A percentile compares a stretch with the other conserved stretches of the same genome.
phyloP scores from a whole-genome alignment of 1,284 basidiomycete genomes.

The Ceratobasidium theobromae region DNA sequence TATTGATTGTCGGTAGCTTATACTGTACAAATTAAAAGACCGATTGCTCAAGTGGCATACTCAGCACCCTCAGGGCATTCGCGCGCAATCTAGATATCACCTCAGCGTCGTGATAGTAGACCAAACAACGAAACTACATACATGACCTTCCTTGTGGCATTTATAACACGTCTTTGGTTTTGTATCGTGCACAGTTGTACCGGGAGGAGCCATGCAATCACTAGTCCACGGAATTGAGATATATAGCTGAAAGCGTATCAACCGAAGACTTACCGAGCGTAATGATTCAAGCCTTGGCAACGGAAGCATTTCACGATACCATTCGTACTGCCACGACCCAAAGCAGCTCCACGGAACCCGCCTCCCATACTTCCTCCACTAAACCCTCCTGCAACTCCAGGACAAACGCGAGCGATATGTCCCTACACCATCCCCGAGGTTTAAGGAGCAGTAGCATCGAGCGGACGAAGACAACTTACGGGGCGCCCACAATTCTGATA shows the following conservation, averaged over 20 bases:
- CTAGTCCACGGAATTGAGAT: conserved; percentile 43
- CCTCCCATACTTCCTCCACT: conserved; percentile 42
- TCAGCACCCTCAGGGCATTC: conserved; percentile 68
- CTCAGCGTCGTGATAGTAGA: conserved; percentile 31
- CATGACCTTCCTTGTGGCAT: conserved; percentile 82
- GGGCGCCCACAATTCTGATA: conserved; percentile 71
- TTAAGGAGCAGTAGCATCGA: neutral
- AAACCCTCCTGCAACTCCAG: conserved; percentile 49
- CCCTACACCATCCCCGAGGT: conserved; percentile 41
- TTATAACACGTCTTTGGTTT: conserved; percentile 82
- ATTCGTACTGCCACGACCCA: neutral
- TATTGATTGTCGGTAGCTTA: no score
- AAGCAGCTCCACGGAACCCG: conserved; percentile 43
- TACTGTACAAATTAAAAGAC: neutral
- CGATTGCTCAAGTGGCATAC: conserved; percentile 34
- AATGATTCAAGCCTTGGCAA: conserved; percentile 79
- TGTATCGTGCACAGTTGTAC: conserved; percentile 55
- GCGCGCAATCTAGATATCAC: conserved; percentile 62
- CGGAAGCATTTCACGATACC: conserved; percentile 75
- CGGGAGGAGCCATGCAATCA: conserved; percentile 75
- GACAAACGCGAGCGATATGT: conserved; percentile 75
- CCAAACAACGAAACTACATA: conserved; percentile 45
- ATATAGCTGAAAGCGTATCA: neutral
- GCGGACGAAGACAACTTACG: conserved; percentile 41
- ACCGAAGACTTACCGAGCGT: conserved; percentile 58